Evolutionary conservation across 108 stramenopile species (phyloP).

Genomic region (Epithemia pelagica): DNA sequence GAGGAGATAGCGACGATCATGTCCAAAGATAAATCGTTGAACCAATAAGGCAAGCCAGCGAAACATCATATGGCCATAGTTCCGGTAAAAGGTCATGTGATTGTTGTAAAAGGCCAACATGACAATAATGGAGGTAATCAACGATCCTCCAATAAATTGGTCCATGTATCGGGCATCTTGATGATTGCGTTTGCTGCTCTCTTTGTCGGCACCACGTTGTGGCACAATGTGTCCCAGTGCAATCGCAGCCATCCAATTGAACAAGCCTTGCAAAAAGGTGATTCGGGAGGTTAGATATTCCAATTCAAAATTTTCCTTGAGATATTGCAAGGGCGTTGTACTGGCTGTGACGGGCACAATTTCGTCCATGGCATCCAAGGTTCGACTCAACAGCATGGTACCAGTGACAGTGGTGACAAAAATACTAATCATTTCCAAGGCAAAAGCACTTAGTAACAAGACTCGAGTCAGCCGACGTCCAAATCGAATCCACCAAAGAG

Average conservation of each 20-base stretch:
- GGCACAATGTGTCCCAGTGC: slow-evolving; percentile 22
- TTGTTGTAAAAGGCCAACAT: slow-evolving; percentile 27
- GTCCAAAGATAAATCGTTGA: background rate
- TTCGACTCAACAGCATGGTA: slow-evolving; percentile 1
- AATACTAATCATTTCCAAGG: slow-evolving; percentile 19
- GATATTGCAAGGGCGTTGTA: slow-evolving; percentile 6
- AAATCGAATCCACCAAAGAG: background rate
- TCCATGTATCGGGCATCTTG: slow-evolving; percentile 14
- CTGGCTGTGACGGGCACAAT: background rate
- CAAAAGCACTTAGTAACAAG: slow-evolving; percentile 23
- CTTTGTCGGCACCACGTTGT: slow-evolving; percentile 3
- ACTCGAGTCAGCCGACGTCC: slow-evolving; percentile 14
- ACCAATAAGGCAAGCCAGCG: background rate
- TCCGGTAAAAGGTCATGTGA: slow-evolving; percentile 21
- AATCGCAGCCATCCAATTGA: slow-evolving; percentile 29
- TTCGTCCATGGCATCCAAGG: background rate
- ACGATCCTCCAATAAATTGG: slow-evolving; percentile 12
- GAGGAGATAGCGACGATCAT: background rate
- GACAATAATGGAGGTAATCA: slow-evolving; percentile 9
- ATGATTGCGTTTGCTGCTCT: slow-evolving; percentile 11
- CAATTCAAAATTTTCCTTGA: slow-evolving; percentile 21
- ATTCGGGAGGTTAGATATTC: slow-evolving; percentile 25
- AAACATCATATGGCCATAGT: slow-evolving; percentile 7
- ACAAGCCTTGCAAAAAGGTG: slow-evolving; percentile 26
- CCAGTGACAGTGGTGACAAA: slow-evolving; percentile 21